Evolutionary conservation across 1,284 basidiomycete species (phyloP).

Genomic region (Apiotrichum mycotoxinovorans): DNA sequence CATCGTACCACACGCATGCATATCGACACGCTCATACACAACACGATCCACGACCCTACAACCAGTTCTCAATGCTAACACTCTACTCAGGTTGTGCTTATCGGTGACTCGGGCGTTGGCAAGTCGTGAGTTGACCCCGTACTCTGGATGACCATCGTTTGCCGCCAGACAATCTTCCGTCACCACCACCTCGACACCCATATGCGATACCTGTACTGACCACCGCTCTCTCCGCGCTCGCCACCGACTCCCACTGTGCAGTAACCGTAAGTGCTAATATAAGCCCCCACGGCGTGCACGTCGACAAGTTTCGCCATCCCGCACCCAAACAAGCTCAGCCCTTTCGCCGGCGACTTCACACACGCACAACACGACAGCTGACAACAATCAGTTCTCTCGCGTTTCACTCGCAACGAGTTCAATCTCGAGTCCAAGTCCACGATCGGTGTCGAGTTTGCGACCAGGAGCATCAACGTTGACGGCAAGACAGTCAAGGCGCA

Average conservation of each 20-base stretch:
- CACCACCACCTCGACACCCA: not conserved
- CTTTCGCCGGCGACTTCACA: not conserved
- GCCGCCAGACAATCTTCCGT: not conserved
- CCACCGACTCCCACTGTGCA: conserved; percentile 19
- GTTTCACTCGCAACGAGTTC: conserved; percentile 99
- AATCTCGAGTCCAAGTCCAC: conserved; percentile 98
- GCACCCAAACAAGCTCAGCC: not conserved
- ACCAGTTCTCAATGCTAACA: conserved; percentile 5
- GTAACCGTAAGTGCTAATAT: conserved; percentile 46
- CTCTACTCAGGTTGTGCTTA: conserved; percentile 77
- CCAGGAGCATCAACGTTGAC: conserved; percentile 90
- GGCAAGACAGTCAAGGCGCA: conserved; percentile 98
- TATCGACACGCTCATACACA: not conserved
- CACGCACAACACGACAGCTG: not conserved
- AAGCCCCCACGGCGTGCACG: not conserved
- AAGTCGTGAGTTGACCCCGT: conserved; percentile 63
- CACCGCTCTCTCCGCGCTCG: not conserved
- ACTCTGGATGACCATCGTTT: no score
- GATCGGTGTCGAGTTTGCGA: conserved; percentile 99
- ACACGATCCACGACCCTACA: conserved; percentile 5
- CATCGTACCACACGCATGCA: not conserved
- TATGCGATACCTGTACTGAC: not conserved
- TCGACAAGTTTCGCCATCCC: not conserved
- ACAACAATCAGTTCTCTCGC: conserved; percentile 58
- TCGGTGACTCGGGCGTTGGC: conserved; percentile 98